Evolutionary conservation across 1,284 basidiomycete species (phyloP).

Genomic region (Schizopora paradoxa): DNA sequence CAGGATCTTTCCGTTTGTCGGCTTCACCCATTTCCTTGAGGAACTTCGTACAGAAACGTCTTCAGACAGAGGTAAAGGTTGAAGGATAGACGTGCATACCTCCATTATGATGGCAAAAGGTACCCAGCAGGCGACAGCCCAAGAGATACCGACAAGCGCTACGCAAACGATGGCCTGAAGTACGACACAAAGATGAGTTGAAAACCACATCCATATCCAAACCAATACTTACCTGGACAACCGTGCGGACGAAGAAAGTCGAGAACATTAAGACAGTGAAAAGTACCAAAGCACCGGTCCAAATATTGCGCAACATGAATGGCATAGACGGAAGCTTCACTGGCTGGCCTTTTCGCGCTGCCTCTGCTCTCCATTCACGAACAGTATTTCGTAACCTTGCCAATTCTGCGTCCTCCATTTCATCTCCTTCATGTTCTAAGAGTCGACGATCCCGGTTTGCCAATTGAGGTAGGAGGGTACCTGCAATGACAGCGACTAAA

Average conservation of each 20-base stretch:
- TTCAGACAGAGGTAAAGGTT: conserved; percentile 8
- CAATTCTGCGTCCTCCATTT: conserved; percentile 69
- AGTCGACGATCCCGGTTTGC: conserved; percentile 74
- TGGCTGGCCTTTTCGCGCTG: conserved; percentile 63
- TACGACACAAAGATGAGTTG: too few relatives aligned
- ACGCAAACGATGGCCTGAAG: conserved; percentile 73
- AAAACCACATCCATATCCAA: conserved; percentile 1
- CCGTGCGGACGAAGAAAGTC: conserved; percentile 79
- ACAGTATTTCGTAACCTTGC: conserved; percentile 64
- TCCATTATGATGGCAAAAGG: conserved; percentile 92
- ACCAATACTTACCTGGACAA: conserved; percentile 50
- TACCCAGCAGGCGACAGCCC: conserved; percentile 95
- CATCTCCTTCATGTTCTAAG: conserved; percentile 63
- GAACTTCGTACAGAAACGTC: conserved; percentile 48
- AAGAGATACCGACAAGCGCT: conserved; percentile 82
- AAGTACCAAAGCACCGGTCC: conserved; percentile 79
- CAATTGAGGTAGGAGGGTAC: conserved; percentile 78
- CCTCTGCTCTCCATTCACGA: conserved; percentile 79
- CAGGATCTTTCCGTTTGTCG: conserved; percentile 16
- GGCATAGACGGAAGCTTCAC: conserved; percentile 80
- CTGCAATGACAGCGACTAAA: conserved; percentile 79
- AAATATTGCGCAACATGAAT: conserved; percentile 85
- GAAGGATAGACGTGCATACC: conserved; percentile 35
- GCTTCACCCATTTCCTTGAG: conserved; percentile 70
- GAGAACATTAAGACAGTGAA: conserved; percentile 75